A percentile compares a stretch with the other conserved stretches of the same genome.
These are phyloP conservation scores for Wickerhamiella kurtzmanii DNA, from an alignment of 805 yeast genomes.

Conservation along the genomic window DNA sequence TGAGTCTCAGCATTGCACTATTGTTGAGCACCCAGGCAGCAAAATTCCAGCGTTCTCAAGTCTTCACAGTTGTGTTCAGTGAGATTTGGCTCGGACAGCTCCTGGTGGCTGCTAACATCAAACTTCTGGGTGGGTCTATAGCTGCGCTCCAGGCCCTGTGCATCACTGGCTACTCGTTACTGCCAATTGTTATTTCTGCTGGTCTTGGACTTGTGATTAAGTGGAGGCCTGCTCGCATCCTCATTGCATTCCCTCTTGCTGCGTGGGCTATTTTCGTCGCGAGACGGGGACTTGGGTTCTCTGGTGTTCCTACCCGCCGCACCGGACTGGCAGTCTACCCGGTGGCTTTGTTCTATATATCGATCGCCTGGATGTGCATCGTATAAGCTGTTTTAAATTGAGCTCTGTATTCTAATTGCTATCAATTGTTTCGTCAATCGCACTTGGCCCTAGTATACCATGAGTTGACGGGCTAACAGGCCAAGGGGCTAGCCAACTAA, in stretches of 20 bases:
- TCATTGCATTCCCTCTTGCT: constrained; percentile 34
- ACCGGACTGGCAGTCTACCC: constrained; percentile 53
- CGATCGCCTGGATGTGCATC: constrained; percentile 53
- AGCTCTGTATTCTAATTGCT: neutral
- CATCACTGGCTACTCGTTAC: constrained; percentile 56
- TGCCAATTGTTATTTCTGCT: constrained; percentile 48
- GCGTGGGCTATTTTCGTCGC: constrained; percentile 57
- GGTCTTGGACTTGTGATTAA: constrained; percentile 35
- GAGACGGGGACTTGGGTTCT: constrained; percentile 41
- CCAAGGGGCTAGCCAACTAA: no score
- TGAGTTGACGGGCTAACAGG: no score
- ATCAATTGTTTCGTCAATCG: no score
- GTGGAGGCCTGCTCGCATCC: constrained; percentile 37
- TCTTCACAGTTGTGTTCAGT: constrained; percentile 52
- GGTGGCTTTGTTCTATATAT: constrained; percentile 46
- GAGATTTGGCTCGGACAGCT: constrained; percentile 51
- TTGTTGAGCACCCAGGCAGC: constrained; percentile 34
- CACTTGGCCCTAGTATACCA: no score
- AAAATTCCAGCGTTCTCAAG: constrained; percentile 34
- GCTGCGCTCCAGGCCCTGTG: constrained; percentile 56
- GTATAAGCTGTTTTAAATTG: constrained; percentile 29
- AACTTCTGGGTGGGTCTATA: constrained; percentile 45
- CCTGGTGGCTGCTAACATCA: constrained; percentile 50
- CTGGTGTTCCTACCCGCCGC: constrained; percentile 53
- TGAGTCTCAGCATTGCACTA: constrained; percentile 43